Conservation (phyloP, 176 grass and related monocot species). For the Typha latifolia region DNA sequence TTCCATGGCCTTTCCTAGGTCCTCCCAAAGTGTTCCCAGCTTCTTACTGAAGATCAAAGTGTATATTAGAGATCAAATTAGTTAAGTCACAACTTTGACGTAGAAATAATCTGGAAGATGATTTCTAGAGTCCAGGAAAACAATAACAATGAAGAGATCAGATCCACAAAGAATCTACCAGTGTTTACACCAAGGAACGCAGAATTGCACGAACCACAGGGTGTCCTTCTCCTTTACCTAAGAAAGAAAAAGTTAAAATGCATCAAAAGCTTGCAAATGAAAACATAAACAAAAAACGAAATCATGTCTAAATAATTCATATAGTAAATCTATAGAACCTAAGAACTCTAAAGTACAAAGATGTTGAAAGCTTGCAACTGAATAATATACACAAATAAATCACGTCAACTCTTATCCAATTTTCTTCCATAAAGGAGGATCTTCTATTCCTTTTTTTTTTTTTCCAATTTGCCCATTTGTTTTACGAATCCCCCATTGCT, state of each 20-base stretch:
- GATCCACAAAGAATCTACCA: conserved; percentile 30
- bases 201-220: conserved; percentile 80
- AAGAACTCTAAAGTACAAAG: not conserved
- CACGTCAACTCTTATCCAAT: no score
- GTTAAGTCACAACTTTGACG: not conserved
- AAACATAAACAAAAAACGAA: not conserved
- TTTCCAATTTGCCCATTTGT: no score
- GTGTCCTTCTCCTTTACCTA: conserved; percentile 91
- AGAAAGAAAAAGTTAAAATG: conserved; percentile 14
- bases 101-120: not conserved
- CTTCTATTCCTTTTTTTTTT: no score
- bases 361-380: not conserved
- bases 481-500: no score
- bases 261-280: not conserved
- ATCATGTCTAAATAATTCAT: not conserved
- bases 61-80: conserved; percentile 2
- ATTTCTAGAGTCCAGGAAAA: not conserved
- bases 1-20: conserved; percentile 70
- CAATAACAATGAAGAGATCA: not conserved
- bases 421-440: no score
- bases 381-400: no score
- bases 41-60: conserved; percentile 54
- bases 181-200: conserved; percentile 95
- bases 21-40: conserved; percentile 90
- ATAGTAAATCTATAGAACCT: not conserved